These are phyloP conservation scores for Tetrapisispora arboricola DNA, from an alignment of 805 yeast genomes.

Conservation along the genomic window DNA sequence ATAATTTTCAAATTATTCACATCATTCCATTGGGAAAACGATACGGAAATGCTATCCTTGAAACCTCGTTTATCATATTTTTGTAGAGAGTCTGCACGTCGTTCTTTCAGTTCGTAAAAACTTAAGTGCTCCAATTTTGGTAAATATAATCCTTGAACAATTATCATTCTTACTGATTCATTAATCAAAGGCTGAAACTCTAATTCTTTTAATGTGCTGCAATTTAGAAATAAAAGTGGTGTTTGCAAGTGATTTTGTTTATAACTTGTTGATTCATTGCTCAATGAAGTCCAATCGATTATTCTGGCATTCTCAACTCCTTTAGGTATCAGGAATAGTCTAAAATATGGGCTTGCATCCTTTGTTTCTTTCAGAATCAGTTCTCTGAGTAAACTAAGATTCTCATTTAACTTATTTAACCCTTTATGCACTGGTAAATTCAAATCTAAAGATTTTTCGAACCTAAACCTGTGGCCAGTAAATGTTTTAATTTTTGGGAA, in stretches of 20 bases:
- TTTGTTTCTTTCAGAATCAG: constrained; percentile 13
- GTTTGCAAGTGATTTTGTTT: background rate
- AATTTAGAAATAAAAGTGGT: constrained; percentile 17
- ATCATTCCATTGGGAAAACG: constrained; percentile 22
- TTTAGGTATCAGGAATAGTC: constrained; percentile 17
- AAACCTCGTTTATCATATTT: background rate
- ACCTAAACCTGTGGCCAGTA: constrained; percentile 21
- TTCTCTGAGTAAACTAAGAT: constrained; percentile 11
- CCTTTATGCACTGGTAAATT: constrained; percentile 7
- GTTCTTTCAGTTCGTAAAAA: constrained; percentile 1
- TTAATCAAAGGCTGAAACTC: constrained; percentile 11
- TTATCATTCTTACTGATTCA: constrained; percentile 6
- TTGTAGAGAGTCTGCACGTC: too few species aligned
- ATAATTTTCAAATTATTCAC: constrained; percentile 9
- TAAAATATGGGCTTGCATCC: constrained; percentile 19
- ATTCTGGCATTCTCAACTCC: constrained; percentile 14
- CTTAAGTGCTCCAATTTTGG: constrained; percentile 9
- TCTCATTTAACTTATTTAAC: constrained; percentile 8
- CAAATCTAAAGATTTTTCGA: constrained; percentile 11
- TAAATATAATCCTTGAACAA: constrained; percentile 19
- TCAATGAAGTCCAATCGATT: constrained; percentile 19
- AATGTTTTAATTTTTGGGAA: constrained; percentile 13
- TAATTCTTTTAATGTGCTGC: constrained; percentile 10
- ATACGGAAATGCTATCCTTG: constrained; percentile 11
- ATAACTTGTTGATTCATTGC: background rate